Percentiles rank a stretch among this genome's conserved stretches.
phyloP scores from a whole-genome alignment of 257 asterid genomes.

The Nicotiana knightiana region DNA sequence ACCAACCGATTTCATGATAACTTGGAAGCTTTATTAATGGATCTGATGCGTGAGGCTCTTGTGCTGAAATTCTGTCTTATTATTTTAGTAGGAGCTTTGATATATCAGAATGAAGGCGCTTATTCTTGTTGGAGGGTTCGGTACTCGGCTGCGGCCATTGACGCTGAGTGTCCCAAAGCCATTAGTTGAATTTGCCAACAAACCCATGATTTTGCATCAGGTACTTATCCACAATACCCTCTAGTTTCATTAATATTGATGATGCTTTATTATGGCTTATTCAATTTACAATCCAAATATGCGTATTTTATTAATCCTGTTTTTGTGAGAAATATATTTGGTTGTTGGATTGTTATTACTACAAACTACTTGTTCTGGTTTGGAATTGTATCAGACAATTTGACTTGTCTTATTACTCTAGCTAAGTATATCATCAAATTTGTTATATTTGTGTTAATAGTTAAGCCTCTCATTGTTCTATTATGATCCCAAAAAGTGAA shows the following conservation, averaged over 20 bases:
- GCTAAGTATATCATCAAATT: neutral
- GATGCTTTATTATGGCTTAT: neutral
- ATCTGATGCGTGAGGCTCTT: neutral
- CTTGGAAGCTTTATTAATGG: neutral
- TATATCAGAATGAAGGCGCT: conserved; percentile 56
- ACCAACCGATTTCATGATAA: neutral
- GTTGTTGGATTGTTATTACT: neutral
- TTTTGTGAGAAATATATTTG: neutral
- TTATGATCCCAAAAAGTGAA: neutral
- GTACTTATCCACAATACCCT: conserved; percentile 16
- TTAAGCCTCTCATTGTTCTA: neutral
- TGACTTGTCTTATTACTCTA: neutral
- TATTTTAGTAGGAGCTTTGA: neutral
- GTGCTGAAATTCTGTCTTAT: neutral
- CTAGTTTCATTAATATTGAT: neutral
- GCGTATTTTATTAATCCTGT: neutral
- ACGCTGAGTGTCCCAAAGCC: conserved; percentile 73
- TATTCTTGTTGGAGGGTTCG: conserved; percentile 79
- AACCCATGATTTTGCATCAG: conserved; percentile 86
- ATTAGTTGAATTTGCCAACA: conserved; percentile 71
- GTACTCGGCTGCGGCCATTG: conserved; percentile 70
- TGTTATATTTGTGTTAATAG: neutral
- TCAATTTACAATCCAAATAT: neutral
- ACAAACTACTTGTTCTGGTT: neutral
- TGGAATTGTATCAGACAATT: neutral